Percentiles rank a stretch among this genome's conserved stretches.
These are phyloP conservation scores for Theileria orientalis DNA, from an alignment of 169 alveolate species.

Conservation along the genomic window DNA sequence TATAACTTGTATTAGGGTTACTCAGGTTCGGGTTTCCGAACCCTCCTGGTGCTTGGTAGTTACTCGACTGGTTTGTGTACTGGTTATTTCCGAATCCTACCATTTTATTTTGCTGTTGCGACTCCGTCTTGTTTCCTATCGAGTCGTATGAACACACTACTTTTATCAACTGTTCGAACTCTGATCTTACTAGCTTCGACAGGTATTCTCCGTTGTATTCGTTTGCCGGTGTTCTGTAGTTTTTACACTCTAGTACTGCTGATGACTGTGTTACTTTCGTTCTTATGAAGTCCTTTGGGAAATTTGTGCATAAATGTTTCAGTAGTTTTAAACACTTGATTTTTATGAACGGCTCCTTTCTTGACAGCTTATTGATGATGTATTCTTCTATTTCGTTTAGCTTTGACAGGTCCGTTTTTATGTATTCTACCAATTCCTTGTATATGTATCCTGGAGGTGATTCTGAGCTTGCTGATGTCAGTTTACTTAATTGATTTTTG, in stretches of 20 bases:
- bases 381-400: slow-evolving; percentile 65
- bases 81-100: slow-evolving; percentile 56
- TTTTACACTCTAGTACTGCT: slow-evolving; percentile 35
- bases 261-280: slow-evolving; percentile 43
- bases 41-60: neutral
- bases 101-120: slow-evolving; percentile 20
- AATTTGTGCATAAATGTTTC: slow-evolving; percentile 66
- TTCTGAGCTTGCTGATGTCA: slow-evolving; percentile 73
- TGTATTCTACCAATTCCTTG: slow-evolving; percentile 70
- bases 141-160: slow-evolving; percentile 41
- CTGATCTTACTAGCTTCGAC: slow-evolving; percentile 47
- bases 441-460: slow-evolving; percentile 77
- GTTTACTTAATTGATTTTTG: slow-evolving; percentile 60
- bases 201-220: slow-evolving; percentile 54
- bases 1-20: neutral
- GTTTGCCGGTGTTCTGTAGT: slow-evolving; percentile 49
- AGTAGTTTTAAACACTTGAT: slow-evolving; percentile 70
- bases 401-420: slow-evolving; percentile 46
- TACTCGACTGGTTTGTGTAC: neutral
- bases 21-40: slow-evolving; percentile 6
- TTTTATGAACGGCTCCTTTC: slow-evolving; percentile 70
- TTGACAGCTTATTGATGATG: slow-evolving; percentile 62
- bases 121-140: neutral
- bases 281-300: slow-evolving; percentile 59
- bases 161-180: slow-evolving; percentile 57